These are phyloP conservation scores for Buxus sempervirens DNA, from an alignment of 164 flowering plant species.

Conservation along the genomic window DNA sequence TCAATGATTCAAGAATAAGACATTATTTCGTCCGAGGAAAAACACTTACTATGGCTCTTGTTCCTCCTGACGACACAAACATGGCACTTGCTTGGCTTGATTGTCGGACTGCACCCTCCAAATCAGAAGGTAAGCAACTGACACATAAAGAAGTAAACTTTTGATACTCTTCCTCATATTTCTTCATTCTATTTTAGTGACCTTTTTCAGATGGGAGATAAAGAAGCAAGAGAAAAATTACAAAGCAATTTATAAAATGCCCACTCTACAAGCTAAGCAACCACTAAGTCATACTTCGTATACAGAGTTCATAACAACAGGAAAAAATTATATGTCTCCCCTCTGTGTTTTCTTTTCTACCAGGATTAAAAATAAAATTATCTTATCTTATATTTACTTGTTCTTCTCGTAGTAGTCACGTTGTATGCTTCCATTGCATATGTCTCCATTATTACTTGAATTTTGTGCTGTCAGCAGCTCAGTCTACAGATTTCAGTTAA, in stretches of 20 bases:
- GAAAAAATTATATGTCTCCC: too few relatives aligned
- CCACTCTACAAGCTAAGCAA: not conserved
- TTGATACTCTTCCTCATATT: not conserved
- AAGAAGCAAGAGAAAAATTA: not conserved
- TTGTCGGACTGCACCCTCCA: slow-evolving; percentile 95
- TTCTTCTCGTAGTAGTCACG: too few relatives aligned
- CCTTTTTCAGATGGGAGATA: not conserved
- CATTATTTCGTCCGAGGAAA: not conserved
- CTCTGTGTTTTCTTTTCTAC: too few relatives aligned
- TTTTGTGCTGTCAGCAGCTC: too few relatives aligned
- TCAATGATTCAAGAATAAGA: not conserved
- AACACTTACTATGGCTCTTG: slow-evolving; percentile 86
- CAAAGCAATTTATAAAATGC: not conserved
- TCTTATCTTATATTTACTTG: too few relatives aligned
- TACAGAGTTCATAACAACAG: not conserved
- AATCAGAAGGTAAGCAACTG: slow-evolving; percentile 93
- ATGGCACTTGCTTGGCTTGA: slow-evolving; percentile 72
- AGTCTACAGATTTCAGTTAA: too few relatives aligned
- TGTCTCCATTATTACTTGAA: too few relatives aligned
- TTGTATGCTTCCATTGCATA: too few relatives aligned
- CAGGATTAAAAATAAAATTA: too few relatives aligned
- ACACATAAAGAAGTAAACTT: slow-evolving; percentile 16
- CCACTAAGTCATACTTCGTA: not conserved
- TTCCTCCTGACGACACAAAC: slow-evolving; percentile 82
- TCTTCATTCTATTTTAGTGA: not conserved